A percentile compares a stretch with the other conserved stretches of the same genome.
Evolutionary conservation across 2,329 filamentous ascomycete genomes (phyloP).

Genomic region (Diaporthe sp.): DNA sequence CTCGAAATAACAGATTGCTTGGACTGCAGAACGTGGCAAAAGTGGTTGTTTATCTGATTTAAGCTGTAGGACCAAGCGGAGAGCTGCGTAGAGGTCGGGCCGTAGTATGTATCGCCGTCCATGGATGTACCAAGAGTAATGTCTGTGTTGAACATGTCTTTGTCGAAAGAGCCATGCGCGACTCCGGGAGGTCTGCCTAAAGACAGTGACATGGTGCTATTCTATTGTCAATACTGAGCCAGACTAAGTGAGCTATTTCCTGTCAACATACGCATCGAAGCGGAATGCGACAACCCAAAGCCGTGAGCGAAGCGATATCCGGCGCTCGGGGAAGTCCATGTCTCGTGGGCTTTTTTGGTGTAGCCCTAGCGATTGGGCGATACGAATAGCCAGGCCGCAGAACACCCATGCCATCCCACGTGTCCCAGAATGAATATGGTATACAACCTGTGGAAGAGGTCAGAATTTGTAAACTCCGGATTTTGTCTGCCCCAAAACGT

Average conservation of each 20-base stretch:
- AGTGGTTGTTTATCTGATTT: not conserved
- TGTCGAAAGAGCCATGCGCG: not conserved
- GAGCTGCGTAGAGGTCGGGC: not conserved
- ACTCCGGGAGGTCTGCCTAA: not conserved
- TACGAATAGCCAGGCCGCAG: not conserved
- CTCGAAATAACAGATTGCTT: conserved; percentile 7
- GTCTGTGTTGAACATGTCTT: not conserved
- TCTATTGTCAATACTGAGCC: not conserved
- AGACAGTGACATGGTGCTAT: not conserved
- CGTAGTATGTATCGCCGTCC: not conserved
- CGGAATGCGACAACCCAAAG: not conserved
- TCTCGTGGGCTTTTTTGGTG: conserved; percentile 1
- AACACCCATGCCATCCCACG: not conserved
- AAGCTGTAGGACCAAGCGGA: not conserved
- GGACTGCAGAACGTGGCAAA: not conserved
- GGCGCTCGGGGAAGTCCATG: not conserved
- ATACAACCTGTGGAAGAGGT: not conserved
- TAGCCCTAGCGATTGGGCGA: not conserved
- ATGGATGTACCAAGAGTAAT: not conserved
- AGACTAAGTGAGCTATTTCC: not conserved
- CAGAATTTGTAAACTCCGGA: not conserved
- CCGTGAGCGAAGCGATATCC: not conserved
- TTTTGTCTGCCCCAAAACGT: not conserved
- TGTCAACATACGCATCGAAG: not conserved
- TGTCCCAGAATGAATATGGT: not conserved